These are phyloP conservation scores for Coriaria nepalensis DNA, from an alignment of 306 rosid species.

Conservation along the genomic window DNA sequence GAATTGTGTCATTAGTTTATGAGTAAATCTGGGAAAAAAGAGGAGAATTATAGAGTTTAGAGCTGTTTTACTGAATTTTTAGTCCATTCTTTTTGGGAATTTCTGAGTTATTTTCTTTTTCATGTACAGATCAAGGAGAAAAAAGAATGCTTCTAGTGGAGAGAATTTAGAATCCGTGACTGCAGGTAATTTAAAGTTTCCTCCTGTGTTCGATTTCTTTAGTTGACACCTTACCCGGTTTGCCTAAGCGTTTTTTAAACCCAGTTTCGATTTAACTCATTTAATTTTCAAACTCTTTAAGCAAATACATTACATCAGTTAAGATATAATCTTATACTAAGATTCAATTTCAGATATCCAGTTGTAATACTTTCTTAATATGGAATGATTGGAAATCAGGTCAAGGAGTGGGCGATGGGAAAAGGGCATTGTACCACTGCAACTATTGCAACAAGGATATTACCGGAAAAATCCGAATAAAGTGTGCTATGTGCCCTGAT, in stretches of 20 bases:
- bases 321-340: too few species aligned
- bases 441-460: constrained; percentile 96
- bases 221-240: too few species aligned
- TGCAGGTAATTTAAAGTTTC: constrained; percentile 51
- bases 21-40: too few species aligned
- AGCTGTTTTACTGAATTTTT: not conserved
- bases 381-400: constrained; percentile 57
- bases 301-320: too few species aligned
- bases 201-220: constrained; percentile 5
- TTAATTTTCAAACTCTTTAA: too few species aligned
- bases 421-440: constrained; percentile 85
- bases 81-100: constrained; percentile 3
- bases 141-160: constrained; percentile 75
- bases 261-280: too few species aligned
- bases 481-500: constrained; percentile 87
- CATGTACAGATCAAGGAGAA: constrained; percentile 78
- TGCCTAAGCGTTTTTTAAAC: too few species aligned
- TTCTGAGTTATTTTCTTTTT: constrained; percentile 13
- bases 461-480: constrained; percentile 84
- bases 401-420: constrained; percentile 76
- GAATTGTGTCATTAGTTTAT: too few species aligned
- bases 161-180: constrained; percentile 68
- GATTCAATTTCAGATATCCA: too few species aligned
- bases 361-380: too few species aligned
- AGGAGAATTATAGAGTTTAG: too few species aligned